phyloP scores from a whole-genome alignment of 75 land plant species.

The Picea glauca region DNA sequence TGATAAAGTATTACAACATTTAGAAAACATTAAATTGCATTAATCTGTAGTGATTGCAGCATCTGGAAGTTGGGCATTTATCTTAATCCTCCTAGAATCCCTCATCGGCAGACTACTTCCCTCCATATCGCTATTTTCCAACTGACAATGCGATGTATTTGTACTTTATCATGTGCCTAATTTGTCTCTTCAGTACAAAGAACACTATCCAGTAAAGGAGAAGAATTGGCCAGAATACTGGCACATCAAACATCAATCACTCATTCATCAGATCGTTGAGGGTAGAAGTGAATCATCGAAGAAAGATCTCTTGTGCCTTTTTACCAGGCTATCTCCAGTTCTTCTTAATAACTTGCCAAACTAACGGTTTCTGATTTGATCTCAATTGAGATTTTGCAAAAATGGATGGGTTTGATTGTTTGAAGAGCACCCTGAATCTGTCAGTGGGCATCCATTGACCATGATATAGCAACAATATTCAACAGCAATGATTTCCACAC shows the following conservation, averaged over 20 bases:
- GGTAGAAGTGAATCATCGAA: too few species aligned
- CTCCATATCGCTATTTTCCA: conserved; percentile 38
- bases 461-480: too few species aligned
- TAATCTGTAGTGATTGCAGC: background rate
- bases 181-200: conserved; percentile 45
- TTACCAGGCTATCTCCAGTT: too few species aligned
- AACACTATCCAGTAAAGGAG: conserved; percentile 52
- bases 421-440: too few species aligned
- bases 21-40: background rate
- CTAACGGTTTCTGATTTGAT: too few species aligned
- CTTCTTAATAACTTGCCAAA: too few species aligned
- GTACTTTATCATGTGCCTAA: conserved; percentile 59
- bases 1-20: conserved; percentile 1
- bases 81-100: background rate
- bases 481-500: too few species aligned
- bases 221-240: conserved; percentile 61
- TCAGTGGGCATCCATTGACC: too few species aligned
- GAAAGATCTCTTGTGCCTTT: too few species aligned
- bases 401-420: too few species aligned
- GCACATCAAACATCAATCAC: conserved; percentile 26
- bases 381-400: too few species aligned
- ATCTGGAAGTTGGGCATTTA: background rate
- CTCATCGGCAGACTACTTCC: background rate
- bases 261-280: too few species aligned
- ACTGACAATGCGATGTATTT: conserved; percentile 55